Conservation (phyloP, 345 rosid species). For the Cochlearia excelsa region DNA sequence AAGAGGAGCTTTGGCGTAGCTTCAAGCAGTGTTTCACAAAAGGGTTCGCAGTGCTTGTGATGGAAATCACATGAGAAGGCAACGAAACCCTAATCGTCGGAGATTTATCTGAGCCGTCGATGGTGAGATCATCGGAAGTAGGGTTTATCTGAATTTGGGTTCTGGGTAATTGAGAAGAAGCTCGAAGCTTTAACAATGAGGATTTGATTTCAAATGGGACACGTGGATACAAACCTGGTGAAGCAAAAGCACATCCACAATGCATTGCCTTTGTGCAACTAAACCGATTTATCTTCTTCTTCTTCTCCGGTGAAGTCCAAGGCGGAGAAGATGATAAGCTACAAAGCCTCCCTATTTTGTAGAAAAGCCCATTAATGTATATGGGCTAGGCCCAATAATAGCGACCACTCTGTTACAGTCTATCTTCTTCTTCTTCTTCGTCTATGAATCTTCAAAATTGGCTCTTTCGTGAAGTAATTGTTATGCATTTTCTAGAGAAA, state of each 20-base stretch:
- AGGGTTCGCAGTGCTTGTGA: constrained; percentile 74
- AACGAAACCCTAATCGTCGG: constrained; percentile 27
- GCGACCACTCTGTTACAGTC: constrained; percentile 7
- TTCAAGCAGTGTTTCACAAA: constrained; percentile 87
- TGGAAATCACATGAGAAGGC: constrained; percentile 50
- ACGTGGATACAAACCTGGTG: constrained; percentile 14
- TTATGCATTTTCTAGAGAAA: constrained; percentile 26
- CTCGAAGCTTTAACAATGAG: constrained; percentile 20
- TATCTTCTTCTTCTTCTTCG: constrained; percentile 10
- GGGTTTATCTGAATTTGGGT: constrained; percentile 23
- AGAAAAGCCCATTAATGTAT: constrained; percentile 13
- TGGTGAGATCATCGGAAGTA: constrained; percentile 4
- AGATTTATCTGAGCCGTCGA: constrained; percentile 16
- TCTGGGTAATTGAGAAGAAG: constrained; percentile 25
- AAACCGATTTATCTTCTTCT: constrained; percentile 9
- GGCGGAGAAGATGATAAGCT: constrained; percentile 31
- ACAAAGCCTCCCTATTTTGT: neutral
- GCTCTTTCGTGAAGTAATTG: neutral
- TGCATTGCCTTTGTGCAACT: constrained; percentile 36
- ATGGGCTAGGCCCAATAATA: neutral
- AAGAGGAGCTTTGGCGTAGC: constrained; percentile 74
- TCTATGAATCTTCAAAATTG: neutral
- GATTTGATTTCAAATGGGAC: constrained; percentile 23
- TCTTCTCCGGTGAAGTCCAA: constrained; percentile 25
- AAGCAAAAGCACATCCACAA: constrained; percentile 28